phyloP scores from a whole-genome alignment of 805 yeast species.

The Alloascoidea africana region DNA sequence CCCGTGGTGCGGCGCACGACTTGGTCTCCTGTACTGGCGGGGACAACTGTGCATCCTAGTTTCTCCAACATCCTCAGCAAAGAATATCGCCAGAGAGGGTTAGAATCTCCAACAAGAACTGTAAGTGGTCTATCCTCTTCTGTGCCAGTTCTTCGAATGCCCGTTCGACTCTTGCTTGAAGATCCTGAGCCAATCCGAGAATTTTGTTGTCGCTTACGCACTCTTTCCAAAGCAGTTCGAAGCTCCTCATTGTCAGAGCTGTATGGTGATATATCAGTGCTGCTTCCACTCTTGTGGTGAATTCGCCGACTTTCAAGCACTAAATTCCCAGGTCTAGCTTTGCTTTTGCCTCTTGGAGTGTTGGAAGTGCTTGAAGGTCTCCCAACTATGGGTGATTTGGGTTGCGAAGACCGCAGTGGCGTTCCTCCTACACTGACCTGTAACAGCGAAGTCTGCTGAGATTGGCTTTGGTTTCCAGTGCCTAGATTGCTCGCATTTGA shows the following conservation, averaged over 20 bases:
- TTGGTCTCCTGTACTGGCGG: conserved; percentile 71
- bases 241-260: conserved; percentile 54
- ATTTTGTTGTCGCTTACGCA: conserved; percentile 39
- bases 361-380: conserved; percentile 22
- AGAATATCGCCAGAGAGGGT: conserved; percentile 64
- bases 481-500: too few relatives aligned
- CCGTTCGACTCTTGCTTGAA: conserved; percentile 4
- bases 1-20: conserved; percentile 70
- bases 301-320: not conserved
- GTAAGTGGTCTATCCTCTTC: conserved; percentile 26
- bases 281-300: too few relatives aligned
- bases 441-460: not conserved
- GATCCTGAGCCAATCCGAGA: conserved; percentile 20
- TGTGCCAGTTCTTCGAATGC: too few relatives aligned
- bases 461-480: too few relatives aligned
- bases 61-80: conserved; percentile 46
- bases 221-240: conserved; percentile 29
- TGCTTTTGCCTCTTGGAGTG: too few relatives aligned
- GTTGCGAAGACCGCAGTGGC: too few relatives aligned
- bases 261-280: conserved; percentile 26
- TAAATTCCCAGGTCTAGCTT: not conserved
- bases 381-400: conserved; percentile 24
- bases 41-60: conserved; percentile 67
- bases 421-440: conserved; percentile 1
- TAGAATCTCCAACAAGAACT: conserved; percentile 73